These are phyloP conservation scores for Colletotrichum graminicola DNA, from an alignment of 2,329 filamentous ascomycete species.

Conservation along the genomic window DNA sequence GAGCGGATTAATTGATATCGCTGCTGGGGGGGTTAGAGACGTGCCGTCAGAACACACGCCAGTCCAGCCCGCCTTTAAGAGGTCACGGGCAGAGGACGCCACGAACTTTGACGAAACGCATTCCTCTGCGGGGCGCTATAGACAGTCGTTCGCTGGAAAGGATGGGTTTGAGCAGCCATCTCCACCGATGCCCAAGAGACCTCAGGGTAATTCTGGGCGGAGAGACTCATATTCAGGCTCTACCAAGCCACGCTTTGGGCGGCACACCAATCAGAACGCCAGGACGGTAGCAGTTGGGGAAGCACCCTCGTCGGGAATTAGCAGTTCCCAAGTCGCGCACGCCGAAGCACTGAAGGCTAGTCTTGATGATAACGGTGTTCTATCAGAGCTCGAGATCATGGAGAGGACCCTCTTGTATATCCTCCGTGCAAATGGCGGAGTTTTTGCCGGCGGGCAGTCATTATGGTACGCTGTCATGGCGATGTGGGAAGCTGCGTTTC, in stretches of 20 bases:
- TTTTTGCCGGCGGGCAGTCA: conserved; percentile 64
- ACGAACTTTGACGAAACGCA: not conserved
- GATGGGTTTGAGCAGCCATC: not conserved
- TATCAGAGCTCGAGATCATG: conserved; percentile 15
- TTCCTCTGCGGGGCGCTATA: not conserved
- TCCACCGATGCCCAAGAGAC: not conserved
- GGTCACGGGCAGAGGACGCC: conserved; percentile 8
- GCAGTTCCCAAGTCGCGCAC: not conserved
- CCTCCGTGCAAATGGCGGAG: conserved; percentile 57
- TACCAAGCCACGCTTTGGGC: not conserved
- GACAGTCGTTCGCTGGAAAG: not conserved
- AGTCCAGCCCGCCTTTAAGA: conserved; percentile 18
- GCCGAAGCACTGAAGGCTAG: conserved; percentile 20
- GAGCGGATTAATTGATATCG: conserved; percentile 30
- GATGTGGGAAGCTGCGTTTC: conserved; percentile 59
- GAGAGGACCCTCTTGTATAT: conserved; percentile 51
- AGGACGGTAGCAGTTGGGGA: not conserved
- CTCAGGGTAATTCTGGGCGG: not conserved
- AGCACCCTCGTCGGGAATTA: not conserved
- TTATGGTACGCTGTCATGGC: conserved; percentile 62
- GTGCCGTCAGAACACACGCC: conserved; percentile 30
- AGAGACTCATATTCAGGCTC: not conserved
- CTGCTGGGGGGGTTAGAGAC: conserved; percentile 28
- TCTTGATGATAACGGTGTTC: conserved; percentile 3
- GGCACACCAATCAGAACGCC: not conserved